Evolutionary conservation across 768 basidiomycete species (phyloP).

Genomic region (Hortiboletus flavorubellus): DNA sequence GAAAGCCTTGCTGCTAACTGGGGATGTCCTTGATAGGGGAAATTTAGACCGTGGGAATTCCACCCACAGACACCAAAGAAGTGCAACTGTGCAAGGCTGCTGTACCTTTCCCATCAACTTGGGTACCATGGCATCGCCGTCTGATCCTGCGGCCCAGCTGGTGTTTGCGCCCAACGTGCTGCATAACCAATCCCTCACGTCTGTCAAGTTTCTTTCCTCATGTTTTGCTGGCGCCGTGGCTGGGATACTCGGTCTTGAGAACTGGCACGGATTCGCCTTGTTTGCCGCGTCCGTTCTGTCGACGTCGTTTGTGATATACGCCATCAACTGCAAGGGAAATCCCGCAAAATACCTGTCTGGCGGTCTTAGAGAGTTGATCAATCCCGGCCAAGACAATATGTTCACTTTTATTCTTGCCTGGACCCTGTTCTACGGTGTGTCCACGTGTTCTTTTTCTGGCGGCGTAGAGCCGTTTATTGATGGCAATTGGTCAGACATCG

Average conservation of each 20-base stretch:
- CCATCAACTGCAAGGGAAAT: constrained; percentile 67
- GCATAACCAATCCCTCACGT: constrained; percentile 57
- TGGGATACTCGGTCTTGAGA: constrained; percentile 86
- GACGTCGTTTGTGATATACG: constrained; percentile 61
- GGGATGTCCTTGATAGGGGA: constrained; percentile 1
- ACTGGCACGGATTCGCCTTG: constrained; percentile 76
- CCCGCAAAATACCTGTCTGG: constrained; percentile 62
- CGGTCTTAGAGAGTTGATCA: constrained; percentile 65
- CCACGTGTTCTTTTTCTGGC: background rate
- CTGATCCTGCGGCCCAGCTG: constrained; percentile 52
- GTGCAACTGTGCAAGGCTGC: background rate
- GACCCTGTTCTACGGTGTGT: constrained; percentile 89
- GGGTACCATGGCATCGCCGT: constrained; percentile 43
- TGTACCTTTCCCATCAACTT: background rate
- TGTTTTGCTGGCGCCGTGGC: constrained; percentile 87
- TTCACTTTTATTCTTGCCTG: constrained; percentile 91
- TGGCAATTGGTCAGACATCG: constrained; percentile 35
- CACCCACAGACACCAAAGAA: background rate
- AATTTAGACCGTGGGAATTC: constrained; percentile 16
- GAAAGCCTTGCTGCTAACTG: too few relatives aligned
- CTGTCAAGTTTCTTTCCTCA: constrained; percentile 75
- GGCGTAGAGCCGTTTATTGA: background rate
- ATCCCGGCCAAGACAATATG: constrained; percentile 86
- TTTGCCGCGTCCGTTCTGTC: constrained; percentile 67
- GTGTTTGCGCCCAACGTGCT: constrained; percentile 66